A percentile compares a stretch with the other conserved stretches of the same genome.
Evolutionary conservation across 371 early-diverging fungal genomes (phyloP).

Genomic region (Apophysomyces ossiformis): DNA sequence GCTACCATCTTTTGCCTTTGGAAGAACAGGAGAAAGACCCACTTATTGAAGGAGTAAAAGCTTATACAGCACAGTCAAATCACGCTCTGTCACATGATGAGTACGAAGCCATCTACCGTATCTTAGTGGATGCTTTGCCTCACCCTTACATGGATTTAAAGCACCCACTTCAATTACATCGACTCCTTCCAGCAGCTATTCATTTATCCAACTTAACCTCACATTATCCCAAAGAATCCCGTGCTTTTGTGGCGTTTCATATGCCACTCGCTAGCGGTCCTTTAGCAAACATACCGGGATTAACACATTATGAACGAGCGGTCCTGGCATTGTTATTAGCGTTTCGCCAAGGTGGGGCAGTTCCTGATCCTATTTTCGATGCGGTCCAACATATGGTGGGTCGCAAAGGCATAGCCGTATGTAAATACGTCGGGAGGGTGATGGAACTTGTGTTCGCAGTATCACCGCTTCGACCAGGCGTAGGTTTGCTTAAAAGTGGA

Average conservation of each 20-base stretch:
- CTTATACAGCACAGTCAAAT: conserved; percentile 38
- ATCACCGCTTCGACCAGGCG: conserved; percentile 46
- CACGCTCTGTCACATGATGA: conserved; percentile 28
- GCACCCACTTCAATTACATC: conserved; percentile 47
- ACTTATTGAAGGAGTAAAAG: conserved; percentile 53
- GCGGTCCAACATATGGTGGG: conserved; percentile 45
- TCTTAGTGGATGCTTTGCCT: conserved; percentile 39
- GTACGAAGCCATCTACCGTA: conserved; percentile 42
- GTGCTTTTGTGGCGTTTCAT: conserved; percentile 63
- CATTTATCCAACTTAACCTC: conserved; percentile 59
- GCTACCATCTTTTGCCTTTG: conserved; percentile 48
- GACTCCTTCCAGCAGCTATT: conserved; percentile 59
- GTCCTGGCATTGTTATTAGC: conserved; percentile 57
- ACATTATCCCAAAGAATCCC: conserved; percentile 64
- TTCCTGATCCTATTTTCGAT: conserved; percentile 49
- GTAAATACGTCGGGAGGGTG: conserved; percentile 48
- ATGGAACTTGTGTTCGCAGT: conserved; percentile 52
- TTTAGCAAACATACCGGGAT: conserved; percentile 60
- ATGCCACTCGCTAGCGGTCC: conserved; percentile 65
- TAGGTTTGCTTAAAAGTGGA: conserved; percentile 39
- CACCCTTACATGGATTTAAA: conserved; percentile 32
- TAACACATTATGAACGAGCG: conserved; percentile 62
- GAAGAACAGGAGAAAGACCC: conserved; percentile 62
- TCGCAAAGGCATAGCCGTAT: conserved; percentile 41
- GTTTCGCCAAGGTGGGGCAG: conserved; percentile 60